Base-by-base conservation (phyloP, 1,139 yeast species). In the Saccharomyces pastorianus region DNA sequence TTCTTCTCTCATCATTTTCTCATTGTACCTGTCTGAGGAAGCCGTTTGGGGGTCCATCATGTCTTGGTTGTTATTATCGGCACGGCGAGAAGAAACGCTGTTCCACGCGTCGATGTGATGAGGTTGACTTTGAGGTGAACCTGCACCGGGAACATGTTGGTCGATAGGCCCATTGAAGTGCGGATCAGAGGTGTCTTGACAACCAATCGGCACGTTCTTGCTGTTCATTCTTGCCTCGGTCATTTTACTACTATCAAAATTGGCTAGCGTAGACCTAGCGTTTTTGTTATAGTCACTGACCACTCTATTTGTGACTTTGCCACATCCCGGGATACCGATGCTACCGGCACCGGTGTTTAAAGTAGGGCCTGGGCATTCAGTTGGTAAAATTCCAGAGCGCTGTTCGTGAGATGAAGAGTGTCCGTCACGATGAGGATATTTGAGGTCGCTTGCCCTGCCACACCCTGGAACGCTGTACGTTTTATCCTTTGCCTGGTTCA, bases 251-350 rank as follows among this genome's bases (percentile, higher is more conserved):
- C 57, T 50, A 29, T 56, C 49, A 34, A 57, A 51, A 9, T 44
- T 14, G 13, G 34, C 23, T 14, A 20, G 3, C 6, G 27, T 14
- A 8, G 25, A 11, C 11, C 25, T 38, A 6, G 46, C 13, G n/a
- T 26, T 27, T 6, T 27, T 26, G 13, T 46, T 27, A 1, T 8
- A 32, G 26, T 4, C 28, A 28, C 2, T 27, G 34, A n/a, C 49
- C 47, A 23, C 34, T 47, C 13, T 50, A 53, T 32, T 46, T 48
- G 14, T 48, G 28, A n/a, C 51, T 13, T 44, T 42, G 13, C 61
- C 61, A 51, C 61, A 59, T 2, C 61, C 61, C 26, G 61, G 61
- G 17, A 59, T 58, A 3, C 57, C 55, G 1, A 54, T 50, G 20
- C 27, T 23, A 11, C 48, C 49, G 6, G 46, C 41, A 32, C 17